phyloP scores from a whole-genome alignment of 2,329 filamentous ascomycete genomes.

The Ilyonectria mors-panacis region DNA sequence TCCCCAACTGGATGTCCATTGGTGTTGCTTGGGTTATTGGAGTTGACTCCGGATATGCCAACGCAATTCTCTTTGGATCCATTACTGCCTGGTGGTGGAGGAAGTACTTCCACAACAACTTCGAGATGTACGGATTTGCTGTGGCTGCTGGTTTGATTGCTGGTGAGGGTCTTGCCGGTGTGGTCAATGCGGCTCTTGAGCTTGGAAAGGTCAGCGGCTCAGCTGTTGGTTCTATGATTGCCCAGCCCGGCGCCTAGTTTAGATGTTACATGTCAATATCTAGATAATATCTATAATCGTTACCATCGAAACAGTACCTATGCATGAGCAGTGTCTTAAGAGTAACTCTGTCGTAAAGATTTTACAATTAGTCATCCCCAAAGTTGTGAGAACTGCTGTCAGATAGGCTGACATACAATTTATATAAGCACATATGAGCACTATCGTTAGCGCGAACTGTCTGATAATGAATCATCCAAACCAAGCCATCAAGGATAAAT shows the following conservation, averaged over 20 bases:
- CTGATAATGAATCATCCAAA: too few relatives aligned
- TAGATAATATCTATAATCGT: not conserved
- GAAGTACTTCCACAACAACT: conserved; percentile 64
- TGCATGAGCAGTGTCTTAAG: not conserved
- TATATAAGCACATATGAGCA: too few relatives aligned
- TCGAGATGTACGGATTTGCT: conserved; percentile 71
- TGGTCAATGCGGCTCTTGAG: conserved; percentile 68
- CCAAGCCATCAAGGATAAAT: too few relatives aligned
- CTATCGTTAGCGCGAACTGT: too few relatives aligned
- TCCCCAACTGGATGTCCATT: conserved; percentile 75
- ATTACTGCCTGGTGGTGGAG: conserved; percentile 68
- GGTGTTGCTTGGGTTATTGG: conserved; percentile 73
- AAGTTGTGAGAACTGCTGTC: too few relatives aligned
- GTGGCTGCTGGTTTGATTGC: conserved; percentile 74
- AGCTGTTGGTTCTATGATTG: not conserved
- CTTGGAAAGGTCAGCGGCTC: conserved; percentile 49
- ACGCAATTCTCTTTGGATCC: conserved; percentile 71
- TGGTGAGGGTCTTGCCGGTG: conserved; percentile 74
- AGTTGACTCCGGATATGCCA: conserved; percentile 67
- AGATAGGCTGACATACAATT: too few relatives aligned
- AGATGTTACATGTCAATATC: not conserved
- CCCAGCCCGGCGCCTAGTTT: not conserved
- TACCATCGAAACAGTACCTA: too few relatives aligned
- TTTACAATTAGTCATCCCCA: too few relatives aligned
- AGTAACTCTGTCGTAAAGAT: too few relatives aligned